Base-by-base conservation (phyloP, 306 rosid species). In the Prunus dulcis region DNA sequence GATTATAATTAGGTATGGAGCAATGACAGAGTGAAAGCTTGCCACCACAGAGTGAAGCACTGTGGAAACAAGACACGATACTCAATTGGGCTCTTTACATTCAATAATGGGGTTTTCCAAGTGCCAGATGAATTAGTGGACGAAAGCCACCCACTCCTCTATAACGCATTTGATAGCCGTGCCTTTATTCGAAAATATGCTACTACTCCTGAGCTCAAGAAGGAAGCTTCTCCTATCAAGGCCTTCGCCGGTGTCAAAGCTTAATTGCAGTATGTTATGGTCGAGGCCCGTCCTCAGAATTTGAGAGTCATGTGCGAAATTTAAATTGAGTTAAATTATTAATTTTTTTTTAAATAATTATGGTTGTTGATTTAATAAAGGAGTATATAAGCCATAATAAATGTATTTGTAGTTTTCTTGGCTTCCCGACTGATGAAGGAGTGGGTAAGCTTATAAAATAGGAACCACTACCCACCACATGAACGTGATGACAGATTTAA, bases 21-120 rank as follows among this genome's bases (percentile, higher is more conserved):
- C 58, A 71, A 71, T 53, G 75, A 71, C 25, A 71, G 62, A 52
- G 22, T 71, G 2, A 71, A 55, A 71, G 76, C 64, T 15, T 71
- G 76, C 9, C 34, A 34, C 9, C 76, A 71, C 12, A 20, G 65
- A 71, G 76, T 71, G 32, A 71, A 30, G 28, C 62, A 50, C 0
- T 32, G 47, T 8, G 64, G 64, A 12, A 15, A 49, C 13, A 38
- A 57, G 47, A 12, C 18, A 13, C 20, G 76, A 30, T 52, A 71
- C 32, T 71, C 76, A 34, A 6, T 55, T 9, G 64, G 64, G 15
- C 46, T 71, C 23, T 71, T 71, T 34, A 71, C 62, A 7, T 71
- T 17, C 28, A 71, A 71, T 19, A 53, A 30, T 15, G 67, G 45
- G 4, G 12, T 63, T 13, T 5, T 63, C 1, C 67, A 28, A 63